These are phyloP conservation scores for Toxoplasma gondii DNA, from an alignment of 169 alveolate genomes.

Conservation along the genomic window DNA sequence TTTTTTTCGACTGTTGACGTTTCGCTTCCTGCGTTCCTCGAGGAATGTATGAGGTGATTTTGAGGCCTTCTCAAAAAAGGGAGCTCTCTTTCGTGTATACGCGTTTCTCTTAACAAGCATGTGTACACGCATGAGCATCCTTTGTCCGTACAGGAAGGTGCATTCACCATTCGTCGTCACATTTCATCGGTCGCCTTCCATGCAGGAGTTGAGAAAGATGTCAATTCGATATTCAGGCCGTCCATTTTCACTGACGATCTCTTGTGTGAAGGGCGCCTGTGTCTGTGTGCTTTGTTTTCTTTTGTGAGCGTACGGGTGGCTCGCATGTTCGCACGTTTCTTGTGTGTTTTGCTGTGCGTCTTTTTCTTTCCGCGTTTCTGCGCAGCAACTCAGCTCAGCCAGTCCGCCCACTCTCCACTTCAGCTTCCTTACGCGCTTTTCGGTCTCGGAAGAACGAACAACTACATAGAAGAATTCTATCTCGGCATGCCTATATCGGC, in stretches of 20 bases:
- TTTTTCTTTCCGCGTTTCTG: neutral
- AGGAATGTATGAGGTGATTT: too few relatives aligned
- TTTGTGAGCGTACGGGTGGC: neutral
- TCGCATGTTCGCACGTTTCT: neutral
- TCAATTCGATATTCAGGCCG: too few relatives aligned
- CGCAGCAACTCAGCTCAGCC: conserved; percentile 55
- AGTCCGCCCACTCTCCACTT: conserved; percentile 57
- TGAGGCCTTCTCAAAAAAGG: too few relatives aligned
- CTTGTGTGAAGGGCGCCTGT: too few relatives aligned
- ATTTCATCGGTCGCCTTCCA: too few relatives aligned
- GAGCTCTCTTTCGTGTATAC: too few relatives aligned
- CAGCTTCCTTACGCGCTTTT: conserved; percentile 53
- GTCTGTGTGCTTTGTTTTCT: neutral
- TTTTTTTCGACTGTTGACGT: neutral
- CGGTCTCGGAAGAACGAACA: conserved; percentile 58
- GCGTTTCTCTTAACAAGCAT: too few relatives aligned
- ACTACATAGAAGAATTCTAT: conserved; percentile 57
- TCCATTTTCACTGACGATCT: too few relatives aligned
- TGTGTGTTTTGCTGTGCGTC: neutral
- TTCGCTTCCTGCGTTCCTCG: neutral
- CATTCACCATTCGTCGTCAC: too few relatives aligned
- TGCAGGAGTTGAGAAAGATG: too few relatives aligned
- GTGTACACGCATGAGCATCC: too few relatives aligned
- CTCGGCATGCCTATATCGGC: conserved; percentile 51
- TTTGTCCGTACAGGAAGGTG: too few relatives aligned